Conservation (phyloP, 495 filamentous ascomycete species). For the Sordaria brevicollis region DNA sequence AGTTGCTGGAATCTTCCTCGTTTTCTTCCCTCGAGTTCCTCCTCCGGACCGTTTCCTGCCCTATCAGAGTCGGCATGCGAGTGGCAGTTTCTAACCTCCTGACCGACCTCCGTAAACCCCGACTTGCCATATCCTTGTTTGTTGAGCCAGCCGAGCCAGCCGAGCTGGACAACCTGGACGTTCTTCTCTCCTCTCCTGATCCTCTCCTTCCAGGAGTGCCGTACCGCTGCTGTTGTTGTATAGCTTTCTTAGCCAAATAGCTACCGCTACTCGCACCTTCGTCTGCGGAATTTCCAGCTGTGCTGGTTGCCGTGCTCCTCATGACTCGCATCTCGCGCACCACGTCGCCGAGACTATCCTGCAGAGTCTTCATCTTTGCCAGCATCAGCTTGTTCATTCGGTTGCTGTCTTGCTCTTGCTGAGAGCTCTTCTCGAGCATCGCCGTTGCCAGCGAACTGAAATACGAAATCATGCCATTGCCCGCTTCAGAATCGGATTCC, state of each 20-base stretch:
- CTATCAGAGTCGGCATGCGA: neutral
- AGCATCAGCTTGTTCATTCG: slow-evolving; percentile 72
- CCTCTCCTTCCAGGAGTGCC: neutral
- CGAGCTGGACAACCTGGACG: neutral
- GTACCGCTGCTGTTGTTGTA: neutral
- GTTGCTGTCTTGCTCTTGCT: slow-evolving; percentile 47
- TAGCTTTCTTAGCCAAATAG: neutral
- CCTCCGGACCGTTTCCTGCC: neutral
- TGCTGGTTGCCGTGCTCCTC: slow-evolving; percentile 29
- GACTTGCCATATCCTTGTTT: neutral
- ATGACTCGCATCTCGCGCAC: slow-evolving; percentile 72
- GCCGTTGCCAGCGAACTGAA: slow-evolving; percentile 65
- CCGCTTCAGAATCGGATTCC: slow-evolving; percentile 14
- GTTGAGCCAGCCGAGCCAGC: slow-evolving; percentile 3
- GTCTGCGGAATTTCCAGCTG: slow-evolving; percentile 29
- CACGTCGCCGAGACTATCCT: slow-evolving; percentile 76
- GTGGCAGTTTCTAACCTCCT: neutral
- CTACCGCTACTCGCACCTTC: slow-evolving; percentile 18
- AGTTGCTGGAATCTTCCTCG: neutral
- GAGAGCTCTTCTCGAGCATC: slow-evolving; percentile 14
- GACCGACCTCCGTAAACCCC: neutral
- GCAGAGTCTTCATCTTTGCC: slow-evolving; percentile 83
- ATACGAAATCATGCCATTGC: slow-evolving; percentile 51
- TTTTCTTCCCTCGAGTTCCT: neutral
- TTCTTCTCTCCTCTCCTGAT: neutral